A percentile compares a stretch with the other conserved stretches of the same genome.
Conservation (phyloP, 2,329 filamentous ascomycete genomes). For the Fusarium sp. region DNA sequence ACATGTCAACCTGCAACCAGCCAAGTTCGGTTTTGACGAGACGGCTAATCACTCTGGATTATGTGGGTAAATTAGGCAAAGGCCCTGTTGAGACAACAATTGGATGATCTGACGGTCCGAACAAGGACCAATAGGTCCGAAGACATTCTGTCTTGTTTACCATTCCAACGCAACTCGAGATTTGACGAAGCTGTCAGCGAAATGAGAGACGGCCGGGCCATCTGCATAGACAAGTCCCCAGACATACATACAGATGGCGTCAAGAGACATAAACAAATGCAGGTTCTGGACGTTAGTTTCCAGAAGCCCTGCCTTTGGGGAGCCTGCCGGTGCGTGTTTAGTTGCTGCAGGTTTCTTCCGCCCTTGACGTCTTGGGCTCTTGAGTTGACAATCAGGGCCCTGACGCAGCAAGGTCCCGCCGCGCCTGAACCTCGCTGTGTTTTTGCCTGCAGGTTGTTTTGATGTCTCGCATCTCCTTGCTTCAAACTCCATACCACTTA, state of each 20-base stretch:
- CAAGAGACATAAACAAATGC: constrained; percentile 24
- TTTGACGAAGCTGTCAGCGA: neutral
- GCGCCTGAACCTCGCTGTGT: neutral
- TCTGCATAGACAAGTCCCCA: constrained; percentile 12
- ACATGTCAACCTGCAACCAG: constrained; percentile 32
- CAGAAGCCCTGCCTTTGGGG: constrained; percentile 28
- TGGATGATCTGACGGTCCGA: constrained; percentile 26
- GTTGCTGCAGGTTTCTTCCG: constrained; percentile 44
- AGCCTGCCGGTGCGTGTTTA: constrained; percentile 5
- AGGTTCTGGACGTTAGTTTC: constrained; percentile 28
- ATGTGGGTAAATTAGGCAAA: constrained; percentile 42
- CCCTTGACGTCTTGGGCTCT: constrained; percentile 38
- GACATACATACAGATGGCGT: constrained; percentile 28
- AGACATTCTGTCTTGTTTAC: constrained; percentile 37
- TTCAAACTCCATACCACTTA: constrained; percentile 44
- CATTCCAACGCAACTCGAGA: constrained; percentile 35
- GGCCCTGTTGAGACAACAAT: constrained; percentile 33
- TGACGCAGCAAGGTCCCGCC: constrained; percentile 11
- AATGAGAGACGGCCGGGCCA: constrained; percentile 14
- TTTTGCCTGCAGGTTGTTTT: constrained; percentile 40
- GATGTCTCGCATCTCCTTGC: constrained; percentile 48
- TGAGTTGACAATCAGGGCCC: constrained; percentile 29
- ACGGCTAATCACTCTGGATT: constrained; percentile 15
- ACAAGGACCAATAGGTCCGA: neutral
- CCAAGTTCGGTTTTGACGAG: constrained; percentile 16